A percentile compares a stretch with the other conserved stretches of the same genome.
Evolutionary conservation across 2,329 filamentous ascomycete species (phyloP).

Genomic region (Davidsoniella eucalypti): DNA sequence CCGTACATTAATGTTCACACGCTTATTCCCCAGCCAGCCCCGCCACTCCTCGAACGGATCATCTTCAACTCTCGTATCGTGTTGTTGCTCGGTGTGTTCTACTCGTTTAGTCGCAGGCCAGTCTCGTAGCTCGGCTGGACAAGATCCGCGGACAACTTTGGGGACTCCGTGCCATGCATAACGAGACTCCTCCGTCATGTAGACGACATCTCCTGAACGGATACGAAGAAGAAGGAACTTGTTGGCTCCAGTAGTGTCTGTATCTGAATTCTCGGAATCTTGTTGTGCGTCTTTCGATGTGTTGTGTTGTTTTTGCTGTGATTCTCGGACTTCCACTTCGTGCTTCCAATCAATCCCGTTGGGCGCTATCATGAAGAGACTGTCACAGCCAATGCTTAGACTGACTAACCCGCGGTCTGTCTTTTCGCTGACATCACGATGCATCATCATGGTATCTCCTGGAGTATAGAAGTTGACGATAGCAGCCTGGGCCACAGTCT

Average conservation of each 20-base stretch:
- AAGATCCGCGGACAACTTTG: conserved; percentile 64
- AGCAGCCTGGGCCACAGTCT: conserved; percentile 68
- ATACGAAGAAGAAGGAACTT: conserved; percentile 47
- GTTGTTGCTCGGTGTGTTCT: neutral
- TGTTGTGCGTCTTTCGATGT: conserved; percentile 5
- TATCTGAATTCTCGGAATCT: conserved; percentile 10
- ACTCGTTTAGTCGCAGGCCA: conserved; percentile 46
- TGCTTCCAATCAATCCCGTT: conserved; percentile 24
- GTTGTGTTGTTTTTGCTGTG: too few relatives aligned
- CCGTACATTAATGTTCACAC: conserved; percentile 82
- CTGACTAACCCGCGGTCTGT: conserved; percentile 66
- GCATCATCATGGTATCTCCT: conserved; percentile 79
- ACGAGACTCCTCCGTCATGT: conserved; percentile 67
- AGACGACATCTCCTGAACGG: conserved; percentile 72
- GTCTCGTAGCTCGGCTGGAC: conserved; percentile 52
- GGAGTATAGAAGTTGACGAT: conserved; percentile 90
- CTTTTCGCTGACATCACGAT: conserved; percentile 84
- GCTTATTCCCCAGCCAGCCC: conserved; percentile 77
- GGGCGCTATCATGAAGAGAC: conserved; percentile 69
- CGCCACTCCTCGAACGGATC: conserved; percentile 49
- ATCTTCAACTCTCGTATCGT: conserved; percentile 16
- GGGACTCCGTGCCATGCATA: conserved; percentile 95
- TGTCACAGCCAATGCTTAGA: conserved; percentile 79
- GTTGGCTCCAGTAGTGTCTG: conserved; percentile 20
- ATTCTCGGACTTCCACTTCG: conserved; percentile 13